Evolutionary conservation across 352 stramenopile genomes (phyloP).

Genomic region (Phytophthora sp.): DNA sequence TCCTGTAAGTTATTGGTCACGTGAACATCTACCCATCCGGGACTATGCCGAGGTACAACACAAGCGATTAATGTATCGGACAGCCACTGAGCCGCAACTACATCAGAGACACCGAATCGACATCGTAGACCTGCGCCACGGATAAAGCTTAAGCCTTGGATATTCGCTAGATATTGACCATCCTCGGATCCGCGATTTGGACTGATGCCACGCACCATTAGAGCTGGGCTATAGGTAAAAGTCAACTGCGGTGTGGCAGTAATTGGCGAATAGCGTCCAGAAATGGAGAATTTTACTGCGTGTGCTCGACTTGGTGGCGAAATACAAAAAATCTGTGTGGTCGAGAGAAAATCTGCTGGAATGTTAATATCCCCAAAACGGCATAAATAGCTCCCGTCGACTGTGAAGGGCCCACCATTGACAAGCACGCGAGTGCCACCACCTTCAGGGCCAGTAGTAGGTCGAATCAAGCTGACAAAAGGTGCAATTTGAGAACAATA

Average conservation of each 20-base stretch:
- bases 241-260: neutral
- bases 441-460: conserved; percentile 35
- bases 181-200: conserved; percentile 40
- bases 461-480: conserved; percentile 37
- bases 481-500: conserved; percentile 16
- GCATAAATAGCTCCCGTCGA: conserved; percentile 29
- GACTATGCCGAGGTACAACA: conserved; percentile 30
- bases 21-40: conserved; percentile 43
- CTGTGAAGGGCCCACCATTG: conserved; percentile 35
- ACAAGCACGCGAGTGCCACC: conserved; percentile 52
- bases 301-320: conserved; percentile 30
- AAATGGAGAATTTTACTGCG: conserved; percentile 36
- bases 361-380: conserved; percentile 32
- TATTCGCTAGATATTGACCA: conserved; percentile 33
- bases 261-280: conserved; percentile 15
- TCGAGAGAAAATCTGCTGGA: conserved; percentile 32
- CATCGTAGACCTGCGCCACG: conserved; percentile 40
- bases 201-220: conserved; percentile 15
- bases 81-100: conserved; percentile 44
- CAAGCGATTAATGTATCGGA: conserved; percentile 43
- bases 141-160: conserved; percentile 48
- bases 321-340: conserved; percentile 41
- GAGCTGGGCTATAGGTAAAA: conserved; percentile 37
- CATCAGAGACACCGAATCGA: conserved; percentile 45
- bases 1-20: conserved; percentile 68